These are phyloP conservation scores for Aspergillus steynii DNA, from an alignment of 495 filamentous ascomycete species.

Conservation along the genomic window DNA sequence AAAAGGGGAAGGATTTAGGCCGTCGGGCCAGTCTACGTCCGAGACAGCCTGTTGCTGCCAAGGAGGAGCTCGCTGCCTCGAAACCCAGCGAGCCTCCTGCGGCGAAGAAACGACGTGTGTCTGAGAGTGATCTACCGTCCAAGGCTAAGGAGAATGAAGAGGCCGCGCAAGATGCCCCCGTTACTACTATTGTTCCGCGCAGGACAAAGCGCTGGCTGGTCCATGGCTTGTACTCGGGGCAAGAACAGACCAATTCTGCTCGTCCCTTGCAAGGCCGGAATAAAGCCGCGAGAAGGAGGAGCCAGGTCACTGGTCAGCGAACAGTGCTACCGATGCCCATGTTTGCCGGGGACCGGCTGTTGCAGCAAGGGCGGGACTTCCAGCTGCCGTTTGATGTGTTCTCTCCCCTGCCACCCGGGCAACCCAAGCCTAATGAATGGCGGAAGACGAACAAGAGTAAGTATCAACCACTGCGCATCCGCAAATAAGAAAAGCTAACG, in stretches of 20 bases:
- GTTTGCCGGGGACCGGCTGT: conserved; percentile 60
- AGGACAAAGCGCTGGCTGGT: conserved; percentile 69
- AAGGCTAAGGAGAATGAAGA: conserved; percentile 43
- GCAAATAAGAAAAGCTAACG: conserved; percentile 19
- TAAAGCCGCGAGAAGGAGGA: conserved; percentile 47
- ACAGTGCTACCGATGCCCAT: conserved; percentile 64
- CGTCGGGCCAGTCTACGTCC: conserved; percentile 45
- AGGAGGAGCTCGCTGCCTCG: not conserved
- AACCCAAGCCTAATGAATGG: conserved; percentile 90
- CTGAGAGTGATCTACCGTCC: conserved; percentile 45
- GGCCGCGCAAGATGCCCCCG: conserved; percentile 33
- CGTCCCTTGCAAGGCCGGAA: conserved; percentile 64
- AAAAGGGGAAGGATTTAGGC: conserved; percentile 42
- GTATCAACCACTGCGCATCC: conserved; percentile 19
- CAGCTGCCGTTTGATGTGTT: conserved; percentile 87
- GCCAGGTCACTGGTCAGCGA: conserved; percentile 40
- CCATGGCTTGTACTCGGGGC: conserved; percentile 88
- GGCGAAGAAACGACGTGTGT: conserved; percentile 51
- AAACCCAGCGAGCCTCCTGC: conserved; percentile 28
- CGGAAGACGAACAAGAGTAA: conserved; percentile 85
- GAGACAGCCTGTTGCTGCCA: conserved; percentile 27
- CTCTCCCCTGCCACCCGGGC: conserved; percentile 77
- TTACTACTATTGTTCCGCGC: conserved; percentile 39
- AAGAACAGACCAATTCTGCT: conserved; percentile 62
- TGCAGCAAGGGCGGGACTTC: conserved; percentile 73